Conservation (phyloP, 345 rosid genomes). For the Eucalyptus camaldulensis region DNA sequence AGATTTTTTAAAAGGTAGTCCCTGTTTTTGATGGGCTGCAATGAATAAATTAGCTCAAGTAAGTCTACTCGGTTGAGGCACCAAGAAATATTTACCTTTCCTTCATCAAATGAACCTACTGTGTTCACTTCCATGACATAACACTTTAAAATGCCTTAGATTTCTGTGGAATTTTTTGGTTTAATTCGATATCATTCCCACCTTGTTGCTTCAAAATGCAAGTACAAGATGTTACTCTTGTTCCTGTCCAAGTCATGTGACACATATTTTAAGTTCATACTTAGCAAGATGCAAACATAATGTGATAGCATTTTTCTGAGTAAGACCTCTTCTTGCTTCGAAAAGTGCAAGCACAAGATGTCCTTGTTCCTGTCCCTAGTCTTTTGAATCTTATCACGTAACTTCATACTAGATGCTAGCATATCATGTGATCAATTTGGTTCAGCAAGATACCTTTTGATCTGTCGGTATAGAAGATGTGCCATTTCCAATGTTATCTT, state of each 20-base stretch:
- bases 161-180: background rate
- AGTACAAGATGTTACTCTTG: background rate
- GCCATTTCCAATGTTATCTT: background rate
- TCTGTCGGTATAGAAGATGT: background rate
- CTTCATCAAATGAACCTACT: background rate
- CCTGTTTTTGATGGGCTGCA: background rate
- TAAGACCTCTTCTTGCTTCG: background rate
- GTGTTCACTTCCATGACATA: background rate
- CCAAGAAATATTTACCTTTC: background rate
- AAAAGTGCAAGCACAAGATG: background rate
- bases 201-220: background rate
- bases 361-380: background rate
- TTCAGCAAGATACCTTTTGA: background rate
- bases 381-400: background rate
- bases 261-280: background rate
- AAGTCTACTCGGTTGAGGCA: background rate
- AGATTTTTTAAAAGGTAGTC: background rate
- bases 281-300: background rate
- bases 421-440: background rate
- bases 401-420: background rate
- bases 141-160: background rate
- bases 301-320: background rate
- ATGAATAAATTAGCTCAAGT: background rate
- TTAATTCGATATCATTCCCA: background rate
- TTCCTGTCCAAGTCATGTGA: background rate